phyloP scores from a whole-genome alignment of 345 rosid species.

The Linum trigynum region DNA sequence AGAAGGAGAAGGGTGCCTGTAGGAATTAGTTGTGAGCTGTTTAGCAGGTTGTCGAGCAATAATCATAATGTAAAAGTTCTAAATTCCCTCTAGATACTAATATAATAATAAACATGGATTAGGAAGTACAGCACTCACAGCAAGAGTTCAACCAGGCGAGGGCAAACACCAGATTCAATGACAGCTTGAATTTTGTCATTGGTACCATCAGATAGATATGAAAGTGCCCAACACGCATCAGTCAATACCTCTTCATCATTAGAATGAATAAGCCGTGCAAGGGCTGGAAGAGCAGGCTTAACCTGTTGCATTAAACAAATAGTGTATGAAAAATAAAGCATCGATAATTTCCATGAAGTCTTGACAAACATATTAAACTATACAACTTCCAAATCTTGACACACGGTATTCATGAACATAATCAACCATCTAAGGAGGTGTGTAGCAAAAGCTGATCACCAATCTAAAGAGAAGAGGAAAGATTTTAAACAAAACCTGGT shows the following conservation, averaged over 20 bases:
- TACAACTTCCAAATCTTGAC: neutral
- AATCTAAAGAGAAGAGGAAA: neutral
- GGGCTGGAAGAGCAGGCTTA: conserved; percentile 64
- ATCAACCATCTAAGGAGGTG: too few relatives aligned
- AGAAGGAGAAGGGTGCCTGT: conserved; percentile 62
- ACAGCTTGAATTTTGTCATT: conserved; percentile 74
- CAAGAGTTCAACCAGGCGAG: conserved; percentile 62
- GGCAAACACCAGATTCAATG: conserved; percentile 56
- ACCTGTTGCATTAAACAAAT: conserved; percentile 32
- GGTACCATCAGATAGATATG: conserved; percentile 82
- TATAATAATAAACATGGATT: neutral
- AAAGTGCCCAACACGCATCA: conserved; percentile 96
- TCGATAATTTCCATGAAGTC: too few relatives aligned
- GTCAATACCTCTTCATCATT: conserved; percentile 78
- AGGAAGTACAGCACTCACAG: conserved; percentile 34
- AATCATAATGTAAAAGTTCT: too few relatives aligned
- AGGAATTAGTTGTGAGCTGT: neutral
- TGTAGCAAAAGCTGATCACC: neutral
- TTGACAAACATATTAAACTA: too few relatives aligned
- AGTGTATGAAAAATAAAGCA: conserved; percentile 5
- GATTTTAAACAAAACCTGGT: conserved; percentile 35
- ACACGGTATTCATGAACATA: too few relatives aligned
- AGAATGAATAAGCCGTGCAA: conserved; percentile 55
- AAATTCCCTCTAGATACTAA: too few relatives aligned
- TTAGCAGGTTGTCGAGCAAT: too few relatives aligned